Percentiles rank a stretch among this genome's conserved stretches.
phyloP scores from a whole-genome alignment of 2,329 filamentous ascomycete genomes.

The Aspergillus novoparasiticus region DNA sequence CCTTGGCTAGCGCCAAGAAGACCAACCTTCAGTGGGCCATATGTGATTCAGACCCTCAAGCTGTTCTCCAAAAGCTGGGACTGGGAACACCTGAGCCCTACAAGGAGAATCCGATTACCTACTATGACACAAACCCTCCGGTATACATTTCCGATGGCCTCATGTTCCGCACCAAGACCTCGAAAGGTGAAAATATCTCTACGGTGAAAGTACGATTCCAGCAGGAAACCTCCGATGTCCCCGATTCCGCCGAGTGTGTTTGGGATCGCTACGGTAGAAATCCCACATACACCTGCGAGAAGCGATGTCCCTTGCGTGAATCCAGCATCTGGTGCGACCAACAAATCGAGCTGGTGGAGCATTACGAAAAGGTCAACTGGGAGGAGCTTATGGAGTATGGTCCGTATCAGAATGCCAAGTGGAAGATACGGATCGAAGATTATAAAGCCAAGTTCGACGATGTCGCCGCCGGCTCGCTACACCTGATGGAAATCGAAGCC shows the following conservation, averaged over 20 bases:
- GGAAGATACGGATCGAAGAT: conserved; percentile 8
- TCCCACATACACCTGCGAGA: neutral
- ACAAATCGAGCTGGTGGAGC: neutral
- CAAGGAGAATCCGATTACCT: conserved; percentile 8
- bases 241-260: neutral
- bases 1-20: neutral
- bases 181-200: conserved; percentile 2
- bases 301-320: neutral
- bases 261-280: neutral
- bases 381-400: neutral
- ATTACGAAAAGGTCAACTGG: neutral
- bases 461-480: neutral
- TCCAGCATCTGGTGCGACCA: neutral
- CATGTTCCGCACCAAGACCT: conserved; percentile 13
- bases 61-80: neutral
- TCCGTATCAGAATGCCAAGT: conserved; percentile 8
- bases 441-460: conserved; percentile 11
- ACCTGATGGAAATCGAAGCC: conserved; percentile 12
- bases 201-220: conserved; percentile 6
- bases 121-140: conserved; percentile 8
- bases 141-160: neutral
- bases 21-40: neutral
- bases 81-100: neutral
- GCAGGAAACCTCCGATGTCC: neutral
- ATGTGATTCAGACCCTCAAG: neutral